Conservation (phyloP, 805 yeast species). For the Ogataea saltuana region DNA sequence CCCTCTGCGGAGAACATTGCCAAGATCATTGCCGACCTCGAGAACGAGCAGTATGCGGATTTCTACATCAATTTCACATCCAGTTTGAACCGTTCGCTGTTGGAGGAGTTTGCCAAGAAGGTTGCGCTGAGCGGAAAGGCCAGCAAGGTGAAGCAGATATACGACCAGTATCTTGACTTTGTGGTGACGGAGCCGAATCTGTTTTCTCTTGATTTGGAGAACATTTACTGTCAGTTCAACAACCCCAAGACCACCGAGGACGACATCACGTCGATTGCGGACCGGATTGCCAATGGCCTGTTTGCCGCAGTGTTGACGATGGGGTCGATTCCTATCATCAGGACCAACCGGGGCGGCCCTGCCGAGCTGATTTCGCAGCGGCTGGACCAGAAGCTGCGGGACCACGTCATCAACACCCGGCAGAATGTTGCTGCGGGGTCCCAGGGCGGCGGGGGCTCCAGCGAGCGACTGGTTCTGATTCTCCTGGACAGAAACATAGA, state of each 20-base stretch:
- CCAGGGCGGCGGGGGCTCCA: constrained; percentile 11
- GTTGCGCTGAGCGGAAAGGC: constrained; percentile 75
- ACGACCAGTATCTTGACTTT: constrained; percentile 90
- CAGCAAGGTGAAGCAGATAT: constrained; percentile 78
- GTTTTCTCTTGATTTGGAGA: constrained; percentile 71
- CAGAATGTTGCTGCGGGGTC: constrained; percentile 18
- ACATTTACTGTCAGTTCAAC: constrained; percentile 68
- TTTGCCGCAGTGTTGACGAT: constrained; percentile 77
- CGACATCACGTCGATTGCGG: constrained; percentile 66
- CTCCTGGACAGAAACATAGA: constrained; percentile 88
- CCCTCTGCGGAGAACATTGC: constrained; percentile 80
- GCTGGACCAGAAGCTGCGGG: constrained; percentile 80
- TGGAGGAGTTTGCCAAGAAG: constrained; percentile 86
- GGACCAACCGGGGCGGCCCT: constrained; percentile 91
- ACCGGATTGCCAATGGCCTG: constrained; percentile 73
- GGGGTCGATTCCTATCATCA: constrained; percentile 81
- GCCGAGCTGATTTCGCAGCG: constrained; percentile 92
- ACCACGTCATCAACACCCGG: constrained; percentile 74
- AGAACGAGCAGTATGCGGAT: constrained; percentile 71
- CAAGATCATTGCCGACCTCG: constrained; percentile 69
- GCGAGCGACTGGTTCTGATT: constrained; percentile 72
- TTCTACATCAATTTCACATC: constrained; percentile 87
- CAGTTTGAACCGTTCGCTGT: constrained; percentile 68
- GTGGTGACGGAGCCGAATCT: constrained; percentile 91
- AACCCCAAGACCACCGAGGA: constrained; percentile 74